Evolutionary conservation across 2,329 filamentous ascomycete genomes (phyloP).

Genomic region (Ophiostoma pallidulum): DNA sequence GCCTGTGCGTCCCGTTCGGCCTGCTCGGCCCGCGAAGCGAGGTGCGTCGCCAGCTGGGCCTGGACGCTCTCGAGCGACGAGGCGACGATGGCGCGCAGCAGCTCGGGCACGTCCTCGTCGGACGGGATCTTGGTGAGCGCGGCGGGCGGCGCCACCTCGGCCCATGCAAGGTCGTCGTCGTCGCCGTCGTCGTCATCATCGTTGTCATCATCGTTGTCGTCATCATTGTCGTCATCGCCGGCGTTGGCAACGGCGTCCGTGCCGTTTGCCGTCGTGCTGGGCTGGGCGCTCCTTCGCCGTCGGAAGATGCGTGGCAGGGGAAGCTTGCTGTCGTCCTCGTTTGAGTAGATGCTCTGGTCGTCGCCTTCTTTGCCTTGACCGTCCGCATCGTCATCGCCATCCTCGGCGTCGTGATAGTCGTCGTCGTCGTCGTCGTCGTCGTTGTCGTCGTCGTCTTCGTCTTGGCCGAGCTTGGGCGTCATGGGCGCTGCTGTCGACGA

Average conservation of each 20-base stretch:
- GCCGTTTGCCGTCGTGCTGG: no score
- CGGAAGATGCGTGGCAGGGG: no score
- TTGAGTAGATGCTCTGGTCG: neutral
- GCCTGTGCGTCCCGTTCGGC: conserved; percentile 17
- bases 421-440: conserved; percentile 14
- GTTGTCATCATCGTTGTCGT: neutral
- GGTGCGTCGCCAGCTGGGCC: conserved; percentile 24
- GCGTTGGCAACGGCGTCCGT: conserved; percentile 16
- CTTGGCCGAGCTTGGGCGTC: neutral
- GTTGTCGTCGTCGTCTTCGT: conserved; percentile 3
- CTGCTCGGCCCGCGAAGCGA: conserved; percentile 21
- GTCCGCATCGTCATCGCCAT: conserved; percentile 19
- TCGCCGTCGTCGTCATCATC: neutral
- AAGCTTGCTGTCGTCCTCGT: neutral
- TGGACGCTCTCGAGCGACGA: conserved; percentile 38
- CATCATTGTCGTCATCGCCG: neutral
- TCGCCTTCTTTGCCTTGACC: neutral
- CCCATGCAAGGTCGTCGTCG: conserved; percentile 26
- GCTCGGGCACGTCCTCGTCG: conserved; percentile 28
- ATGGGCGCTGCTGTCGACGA: neutral
- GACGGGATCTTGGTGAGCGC: conserved; percentile 28
- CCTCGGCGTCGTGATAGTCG: neutral
- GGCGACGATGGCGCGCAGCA: conserved; percentile 32
- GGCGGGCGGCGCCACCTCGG: conserved; percentile 36
- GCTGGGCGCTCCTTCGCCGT: no score